Conservation (phyloP, 2,329 filamentous ascomycete genomes). For the Diaporthe velutina region DNA sequence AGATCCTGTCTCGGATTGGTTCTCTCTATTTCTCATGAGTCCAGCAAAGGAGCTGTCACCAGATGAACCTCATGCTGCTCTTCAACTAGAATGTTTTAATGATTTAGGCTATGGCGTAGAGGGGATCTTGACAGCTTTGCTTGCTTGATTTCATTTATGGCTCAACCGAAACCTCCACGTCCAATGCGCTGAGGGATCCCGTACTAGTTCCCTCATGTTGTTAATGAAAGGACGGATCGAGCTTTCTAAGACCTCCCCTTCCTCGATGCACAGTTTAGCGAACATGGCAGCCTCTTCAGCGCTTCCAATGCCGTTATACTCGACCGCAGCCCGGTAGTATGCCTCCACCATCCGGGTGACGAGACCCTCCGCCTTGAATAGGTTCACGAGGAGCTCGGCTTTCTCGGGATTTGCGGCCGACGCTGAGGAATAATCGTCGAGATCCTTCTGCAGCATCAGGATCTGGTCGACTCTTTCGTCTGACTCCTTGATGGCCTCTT, state of each 20-base stretch:
- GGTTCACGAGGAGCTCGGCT: constrained; percentile 52
- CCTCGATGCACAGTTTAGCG: constrained; percentile 46
- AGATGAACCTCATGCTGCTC: background rate
- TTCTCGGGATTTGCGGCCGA: constrained; percentile 49
- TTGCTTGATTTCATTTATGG: background rate
- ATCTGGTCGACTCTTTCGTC: constrained; percentile 51
- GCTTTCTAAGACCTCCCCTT: constrained; percentile 47
- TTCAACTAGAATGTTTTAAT: too few relatives aligned
- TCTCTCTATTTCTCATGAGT: background rate
- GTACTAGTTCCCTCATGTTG: constrained; percentile 51
- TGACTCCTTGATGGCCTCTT: constrained; percentile 47
- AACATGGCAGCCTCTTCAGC: constrained; percentile 48
- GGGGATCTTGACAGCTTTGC: background rate
- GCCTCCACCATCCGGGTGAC: constrained; percentile 49
- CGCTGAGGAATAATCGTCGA: constrained; percentile 50
- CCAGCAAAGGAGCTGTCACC: background rate
- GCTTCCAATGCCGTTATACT: constrained; percentile 54
- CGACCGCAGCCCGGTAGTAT: constrained; percentile 55
- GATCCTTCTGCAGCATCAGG: constrained; percentile 46
- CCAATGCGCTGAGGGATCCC: constrained; percentile 47
- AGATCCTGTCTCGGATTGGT: background rate
- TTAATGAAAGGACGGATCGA: constrained; percentile 48
- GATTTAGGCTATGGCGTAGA: too few relatives aligned
- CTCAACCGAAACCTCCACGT: constrained; percentile 42
- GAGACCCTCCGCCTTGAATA: constrained; percentile 53